Evolutionary conservation across 192 early-diverging fungal genomes (phyloP).

Genomic region (Nowakowskiella sp.): DNA sequence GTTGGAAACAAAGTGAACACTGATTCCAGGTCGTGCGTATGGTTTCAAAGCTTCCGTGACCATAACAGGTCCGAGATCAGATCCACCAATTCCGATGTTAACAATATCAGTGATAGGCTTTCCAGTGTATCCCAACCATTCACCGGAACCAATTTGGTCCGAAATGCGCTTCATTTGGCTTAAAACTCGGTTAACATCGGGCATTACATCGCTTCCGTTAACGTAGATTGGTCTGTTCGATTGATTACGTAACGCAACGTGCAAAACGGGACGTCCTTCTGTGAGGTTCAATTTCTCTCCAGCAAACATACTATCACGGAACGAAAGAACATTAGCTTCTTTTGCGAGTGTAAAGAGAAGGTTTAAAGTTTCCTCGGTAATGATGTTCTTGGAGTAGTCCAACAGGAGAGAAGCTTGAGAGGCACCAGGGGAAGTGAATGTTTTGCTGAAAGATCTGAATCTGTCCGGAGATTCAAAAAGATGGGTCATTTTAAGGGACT

Average conservation of each 20-base stretch:
- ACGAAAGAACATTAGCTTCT: constrained; percentile 77
- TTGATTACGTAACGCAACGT: constrained; percentile 85
- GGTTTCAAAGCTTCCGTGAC: constrained; percentile 97
- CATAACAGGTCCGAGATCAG: constrained; percentile 96
- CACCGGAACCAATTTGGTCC: constrained; percentile 74
- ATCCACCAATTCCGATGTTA: constrained; percentile 99
- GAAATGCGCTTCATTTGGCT: constrained; percentile 86
- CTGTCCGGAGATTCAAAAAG: constrained; percentile 67
- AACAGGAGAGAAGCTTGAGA: constrained; percentile 62
- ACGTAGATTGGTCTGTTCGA: constrained; percentile 77
- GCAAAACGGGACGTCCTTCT: constrained; percentile 88
- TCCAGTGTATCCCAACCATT: constrained; percentile 96
- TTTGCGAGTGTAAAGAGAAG: constrained; percentile 73
- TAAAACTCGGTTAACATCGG: constrained; percentile 88
- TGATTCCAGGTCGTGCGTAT: constrained; percentile 68
- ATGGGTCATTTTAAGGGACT: constrained; percentile 65
- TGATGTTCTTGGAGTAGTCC: constrained; percentile 95
- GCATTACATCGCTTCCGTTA: constrained; percentile 86
- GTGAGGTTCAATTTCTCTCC: constrained; percentile 97
- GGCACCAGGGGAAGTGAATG: constrained; percentile 49
- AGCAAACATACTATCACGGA: constrained; percentile 88
- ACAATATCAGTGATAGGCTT: constrained; percentile 88
- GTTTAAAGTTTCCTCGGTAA: constrained; percentile 71
- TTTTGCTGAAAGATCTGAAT: constrained; percentile 69
- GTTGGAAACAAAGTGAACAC: constrained; percentile 94